These are phyloP conservation scores for Tetragonia tetragonoides DNA, from an alignment of 148 eudicot species.

Conservation along the genomic window DNA sequence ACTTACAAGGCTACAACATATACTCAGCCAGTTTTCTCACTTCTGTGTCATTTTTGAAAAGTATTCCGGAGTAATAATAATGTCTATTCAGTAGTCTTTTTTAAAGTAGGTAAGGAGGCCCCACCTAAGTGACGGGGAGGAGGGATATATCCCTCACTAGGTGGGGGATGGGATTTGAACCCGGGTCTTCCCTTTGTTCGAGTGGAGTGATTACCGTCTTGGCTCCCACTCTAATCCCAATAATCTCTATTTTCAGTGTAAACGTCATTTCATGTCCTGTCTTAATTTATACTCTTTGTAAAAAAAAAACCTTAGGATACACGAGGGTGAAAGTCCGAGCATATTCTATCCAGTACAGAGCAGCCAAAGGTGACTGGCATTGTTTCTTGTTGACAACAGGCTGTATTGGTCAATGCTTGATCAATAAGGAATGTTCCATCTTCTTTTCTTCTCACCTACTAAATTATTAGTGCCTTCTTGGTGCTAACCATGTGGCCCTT, in stretches of 20 bases:
- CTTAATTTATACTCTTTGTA: too few relatives aligned
- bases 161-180: too few relatives aligned
- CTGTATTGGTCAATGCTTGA: constrained; percentile 20
- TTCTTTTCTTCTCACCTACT: constrained; percentile 20
- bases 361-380: constrained; percentile 23
- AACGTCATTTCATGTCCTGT: too few relatives aligned
- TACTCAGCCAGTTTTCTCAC: not conserved
- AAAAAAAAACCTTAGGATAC: not conserved
- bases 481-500: not conserved
- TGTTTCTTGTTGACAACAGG: not conserved
- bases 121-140: too few relatives aligned
- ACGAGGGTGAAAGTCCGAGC: not conserved
- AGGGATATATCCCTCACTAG: too few relatives aligned
- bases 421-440: constrained; percentile 21
- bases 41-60: not conserved
- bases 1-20: not conserved
- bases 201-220: too few relatives aligned
- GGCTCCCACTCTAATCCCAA: too few relatives aligned
- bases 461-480: not conserved
- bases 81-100: not conserved
- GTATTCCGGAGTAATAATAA: not conserved
- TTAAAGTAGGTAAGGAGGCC: too few relatives aligned
- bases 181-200: too few relatives aligned
- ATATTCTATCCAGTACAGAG: not conserved
- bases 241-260: too few relatives aligned